phyloP scores from a whole-genome alignment of 129 eudicot genomes.

The Mikania micrantha region DNA sequence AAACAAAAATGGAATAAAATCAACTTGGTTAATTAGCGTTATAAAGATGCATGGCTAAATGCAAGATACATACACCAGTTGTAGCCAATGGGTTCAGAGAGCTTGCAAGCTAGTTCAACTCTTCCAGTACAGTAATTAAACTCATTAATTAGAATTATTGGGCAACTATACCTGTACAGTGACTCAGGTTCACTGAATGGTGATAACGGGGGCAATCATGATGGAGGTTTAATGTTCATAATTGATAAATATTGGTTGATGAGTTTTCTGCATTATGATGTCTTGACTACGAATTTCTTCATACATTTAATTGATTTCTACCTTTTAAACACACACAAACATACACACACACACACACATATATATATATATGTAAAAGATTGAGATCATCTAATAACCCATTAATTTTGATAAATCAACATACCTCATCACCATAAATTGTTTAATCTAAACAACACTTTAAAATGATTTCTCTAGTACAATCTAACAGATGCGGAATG shows the following conservation, averaged over 20 bases:
- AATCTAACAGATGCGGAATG: too few species aligned
- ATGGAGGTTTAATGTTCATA: constrained; percentile 13
- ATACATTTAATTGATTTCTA: background rate
- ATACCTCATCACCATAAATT: too few species aligned
- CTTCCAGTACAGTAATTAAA: constrained; percentile 6
- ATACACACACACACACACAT: too few species aligned
- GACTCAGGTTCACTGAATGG: background rate
- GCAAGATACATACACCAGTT: constrained; percentile 12
- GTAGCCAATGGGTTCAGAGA: background rate
- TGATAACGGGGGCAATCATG: constrained; percentile 10
- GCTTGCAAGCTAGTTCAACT: constrained; percentile 12
- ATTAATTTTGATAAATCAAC: too few species aligned
- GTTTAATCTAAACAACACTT: too few species aligned
- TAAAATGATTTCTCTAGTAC: too few species aligned
- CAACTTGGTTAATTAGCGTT: background rate
- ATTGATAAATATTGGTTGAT: constrained; percentile 2
- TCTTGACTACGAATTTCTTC: background rate
- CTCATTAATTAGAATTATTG: constrained; percentile 18
- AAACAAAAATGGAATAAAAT: background rate
- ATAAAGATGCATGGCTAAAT: background rate
- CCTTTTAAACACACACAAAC: background rate
- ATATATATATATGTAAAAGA: too few species aligned
- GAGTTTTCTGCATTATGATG: background rate
- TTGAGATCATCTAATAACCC: too few species aligned
- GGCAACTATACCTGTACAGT: constrained; percentile 1